phyloP scores from a whole-genome alignment of 2,329 filamentous ascomycete species.

The Phoma herbarum region DNA sequence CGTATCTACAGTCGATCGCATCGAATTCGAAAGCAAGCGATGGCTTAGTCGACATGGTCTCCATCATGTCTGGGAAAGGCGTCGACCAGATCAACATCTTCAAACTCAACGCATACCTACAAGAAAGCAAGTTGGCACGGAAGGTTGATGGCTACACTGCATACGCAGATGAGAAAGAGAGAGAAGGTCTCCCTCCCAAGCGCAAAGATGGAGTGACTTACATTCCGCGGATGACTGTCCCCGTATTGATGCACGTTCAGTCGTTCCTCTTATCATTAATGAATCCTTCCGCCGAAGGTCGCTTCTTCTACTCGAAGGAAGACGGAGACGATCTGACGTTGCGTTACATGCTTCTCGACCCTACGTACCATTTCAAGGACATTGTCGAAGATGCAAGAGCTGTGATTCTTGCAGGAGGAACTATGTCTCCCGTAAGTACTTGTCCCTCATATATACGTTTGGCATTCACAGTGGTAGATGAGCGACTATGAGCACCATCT shows the following conservation, averaged over 20 bases:
- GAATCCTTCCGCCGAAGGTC: conserved; percentile 77
- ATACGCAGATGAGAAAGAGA: conserved; percentile 63
- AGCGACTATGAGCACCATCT: conserved; percentile 87
- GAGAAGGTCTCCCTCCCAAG: conserved; percentile 17
- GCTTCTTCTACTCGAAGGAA: conserved; percentile 64
- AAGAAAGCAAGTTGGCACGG: conserved; percentile 89
- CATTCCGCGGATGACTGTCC: conserved; percentile 51
- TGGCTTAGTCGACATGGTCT: conserved; percentile 73
- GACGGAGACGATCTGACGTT: conserved; percentile 66
- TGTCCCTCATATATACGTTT: neutral
- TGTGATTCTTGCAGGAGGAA: conserved; percentile 91
- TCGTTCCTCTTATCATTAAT: conserved; percentile 82
- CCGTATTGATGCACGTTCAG: conserved; percentile 69
- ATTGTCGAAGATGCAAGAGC: conserved; percentile 85
- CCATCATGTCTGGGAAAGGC: conserved; percentile 81
- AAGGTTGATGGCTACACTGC: conserved; percentile 91
- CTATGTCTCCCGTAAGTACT: conserved; percentile 82
- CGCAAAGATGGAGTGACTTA: conserved; percentile 14
- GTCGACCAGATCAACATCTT: conserved; percentile 96
- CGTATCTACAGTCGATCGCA: conserved; percentile 68
- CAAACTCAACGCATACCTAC: conserved; percentile 85
- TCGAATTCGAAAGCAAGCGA: conserved; percentile 58
- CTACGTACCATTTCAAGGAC: conserved; percentile 88
- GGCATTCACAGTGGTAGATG: conserved; percentile 62
- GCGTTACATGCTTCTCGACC: conserved; percentile 88